Conservation (phyloP, 768 basidiomycete genomes). For the Leccinum disarticulatum region DNA sequence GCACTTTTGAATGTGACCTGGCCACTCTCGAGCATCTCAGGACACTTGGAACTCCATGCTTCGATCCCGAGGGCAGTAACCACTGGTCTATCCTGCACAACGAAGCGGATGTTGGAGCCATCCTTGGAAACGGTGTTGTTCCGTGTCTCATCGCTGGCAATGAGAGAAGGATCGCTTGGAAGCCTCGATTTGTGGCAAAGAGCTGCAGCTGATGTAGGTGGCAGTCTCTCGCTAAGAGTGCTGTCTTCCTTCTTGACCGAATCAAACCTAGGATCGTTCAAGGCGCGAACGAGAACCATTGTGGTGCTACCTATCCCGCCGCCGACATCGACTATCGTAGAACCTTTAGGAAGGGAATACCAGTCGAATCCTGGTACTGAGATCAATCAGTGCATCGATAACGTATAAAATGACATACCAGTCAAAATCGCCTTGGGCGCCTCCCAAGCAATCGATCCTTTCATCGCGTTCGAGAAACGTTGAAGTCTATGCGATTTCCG, state of each 20-base stretch:
- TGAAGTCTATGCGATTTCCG: constrained; percentile 54
- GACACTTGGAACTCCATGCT: constrained; percentile 61
- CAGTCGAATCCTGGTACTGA: constrained; percentile 56
- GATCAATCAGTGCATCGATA: not conserved
- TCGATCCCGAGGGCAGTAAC: constrained; percentile 53
- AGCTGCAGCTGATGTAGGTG: not conserved
- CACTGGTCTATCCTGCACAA: constrained; percentile 61
- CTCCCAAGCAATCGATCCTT: constrained; percentile 71
- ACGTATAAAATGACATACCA: constrained; percentile 36
- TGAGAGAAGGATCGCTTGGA: constrained; percentile 2
- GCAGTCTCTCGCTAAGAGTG: not conserved
- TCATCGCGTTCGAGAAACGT: constrained; percentile 77
- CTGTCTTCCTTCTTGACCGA: constrained; percentile 3
- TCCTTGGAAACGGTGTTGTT: constrained; percentile 15
- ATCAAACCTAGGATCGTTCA: constrained; percentile 20
- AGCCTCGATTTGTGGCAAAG: not conserved
- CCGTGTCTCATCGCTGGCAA: constrained; percentile 1
- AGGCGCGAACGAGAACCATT: constrained; percentile 42
- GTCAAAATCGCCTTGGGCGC: constrained; percentile 56
- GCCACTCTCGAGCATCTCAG: constrained; percentile 54
- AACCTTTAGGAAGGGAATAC: constrained; percentile 46
- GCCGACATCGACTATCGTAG: constrained; percentile 64
- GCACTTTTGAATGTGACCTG: constrained; percentile 53
- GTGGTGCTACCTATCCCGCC: constrained; percentile 63
- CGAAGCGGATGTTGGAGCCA: constrained; percentile 40